A percentile compares a stretch with the other conserved stretches of the same genome.
Evolutionary conservation across 1,139 yeast genomes (phyloP).

Genomic region (Geotrichum carabidarum): DNA sequence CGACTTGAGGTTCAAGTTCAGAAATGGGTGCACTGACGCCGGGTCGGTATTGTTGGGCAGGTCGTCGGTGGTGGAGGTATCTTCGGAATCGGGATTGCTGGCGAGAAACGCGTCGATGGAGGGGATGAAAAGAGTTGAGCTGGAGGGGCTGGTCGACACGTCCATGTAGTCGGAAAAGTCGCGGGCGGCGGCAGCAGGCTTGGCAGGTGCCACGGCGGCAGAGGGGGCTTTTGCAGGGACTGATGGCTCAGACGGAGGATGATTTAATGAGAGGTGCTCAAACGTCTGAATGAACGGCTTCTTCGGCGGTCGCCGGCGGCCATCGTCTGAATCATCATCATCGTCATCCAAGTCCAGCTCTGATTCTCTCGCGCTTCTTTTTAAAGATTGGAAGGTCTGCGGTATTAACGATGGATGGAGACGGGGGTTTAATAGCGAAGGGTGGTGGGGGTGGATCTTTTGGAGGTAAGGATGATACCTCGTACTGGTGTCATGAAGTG

Average conservation of each 20-base stretch:
- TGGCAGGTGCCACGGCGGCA: not conserved
- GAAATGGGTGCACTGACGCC: no score
- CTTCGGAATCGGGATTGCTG: slow-evolving; percentile 20
- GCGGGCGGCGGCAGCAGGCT: no score
- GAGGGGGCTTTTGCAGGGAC: not conserved
- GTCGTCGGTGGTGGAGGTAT: not conserved
- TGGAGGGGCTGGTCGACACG: slow-evolving; percentile 25
- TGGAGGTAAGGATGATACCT: no score
- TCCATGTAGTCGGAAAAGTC: slow-evolving; percentile 4
- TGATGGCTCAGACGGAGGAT: not conserved
- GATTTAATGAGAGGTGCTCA: slow-evolving; percentile 13
- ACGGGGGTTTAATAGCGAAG: no score
- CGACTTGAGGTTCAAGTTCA: not conserved
- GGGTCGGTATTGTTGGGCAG: not conserved
- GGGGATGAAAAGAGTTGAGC: slow-evolving; percentile 26
- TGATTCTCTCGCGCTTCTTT: no score
- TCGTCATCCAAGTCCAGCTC: no score
- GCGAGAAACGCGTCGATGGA: slow-evolving; percentile 27
- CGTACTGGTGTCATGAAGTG: no score
- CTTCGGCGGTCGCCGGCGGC: not conserved
- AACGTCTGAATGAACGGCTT: slow-evolving; percentile 17
- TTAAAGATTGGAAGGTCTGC: no score
- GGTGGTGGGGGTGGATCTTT: no score
- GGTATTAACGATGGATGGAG: no score
- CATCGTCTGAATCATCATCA: no score